A percentile compares a stretch with the other conserved stretches of the same genome.
These are phyloP conservation scores for Neurospora sp. DNA, from an alignment of 495 filamentous ascomycete genomes.

Conservation along the genomic window DNA sequence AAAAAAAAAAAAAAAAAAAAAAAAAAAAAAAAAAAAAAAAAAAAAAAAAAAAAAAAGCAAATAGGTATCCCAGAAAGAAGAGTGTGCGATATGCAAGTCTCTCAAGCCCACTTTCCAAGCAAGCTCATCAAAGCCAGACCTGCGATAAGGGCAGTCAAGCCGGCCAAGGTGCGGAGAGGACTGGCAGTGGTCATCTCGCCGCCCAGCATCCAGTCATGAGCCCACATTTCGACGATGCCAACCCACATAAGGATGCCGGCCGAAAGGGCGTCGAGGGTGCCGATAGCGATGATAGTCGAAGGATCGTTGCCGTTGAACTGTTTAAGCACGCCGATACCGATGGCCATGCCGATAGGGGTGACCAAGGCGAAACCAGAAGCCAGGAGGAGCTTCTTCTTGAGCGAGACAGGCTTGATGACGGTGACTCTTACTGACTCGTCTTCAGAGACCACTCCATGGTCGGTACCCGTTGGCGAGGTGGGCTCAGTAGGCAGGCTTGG, in stretches of 20 bases:
- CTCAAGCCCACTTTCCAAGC: slow-evolving; percentile 25
- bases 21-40: too few species aligned
- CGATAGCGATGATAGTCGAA: slow-evolving; percentile 45
- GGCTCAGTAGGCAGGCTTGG: slow-evolving; percentile 2
- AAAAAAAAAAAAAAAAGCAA: background rate
- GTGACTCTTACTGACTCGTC: background rate
- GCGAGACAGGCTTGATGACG: slow-evolving; percentile 10
- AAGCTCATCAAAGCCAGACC: slow-evolving; percentile 24
- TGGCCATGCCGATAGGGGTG: slow-evolving; percentile 50
- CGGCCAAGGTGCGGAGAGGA: slow-evolving; percentile 12
- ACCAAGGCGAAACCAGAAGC: slow-evolving; percentile 43
- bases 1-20: too few species aligned
- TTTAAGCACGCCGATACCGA: slow-evolving; percentile 44
- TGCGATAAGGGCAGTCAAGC: slow-evolving; percentile 10
- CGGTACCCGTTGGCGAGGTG: background rate
- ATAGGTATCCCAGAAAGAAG: background rate
- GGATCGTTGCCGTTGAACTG: slow-evolving; percentile 48
- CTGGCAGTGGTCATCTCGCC: slow-evolving; percentile 19
- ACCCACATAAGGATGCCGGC: slow-evolving; percentile 53
- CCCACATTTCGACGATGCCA: slow-evolving; percentile 51
- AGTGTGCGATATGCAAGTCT: background rate
- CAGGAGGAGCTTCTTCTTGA: slow-evolving; percentile 36
- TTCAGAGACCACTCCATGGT: background rate
- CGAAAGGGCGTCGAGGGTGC: slow-evolving; percentile 46
- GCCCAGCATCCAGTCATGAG: slow-evolving; percentile 41